These are phyloP conservation scores for Chlorella vulgaris DNA, from an alignment of 139 green algal species.

Conservation along the genomic window DNA sequence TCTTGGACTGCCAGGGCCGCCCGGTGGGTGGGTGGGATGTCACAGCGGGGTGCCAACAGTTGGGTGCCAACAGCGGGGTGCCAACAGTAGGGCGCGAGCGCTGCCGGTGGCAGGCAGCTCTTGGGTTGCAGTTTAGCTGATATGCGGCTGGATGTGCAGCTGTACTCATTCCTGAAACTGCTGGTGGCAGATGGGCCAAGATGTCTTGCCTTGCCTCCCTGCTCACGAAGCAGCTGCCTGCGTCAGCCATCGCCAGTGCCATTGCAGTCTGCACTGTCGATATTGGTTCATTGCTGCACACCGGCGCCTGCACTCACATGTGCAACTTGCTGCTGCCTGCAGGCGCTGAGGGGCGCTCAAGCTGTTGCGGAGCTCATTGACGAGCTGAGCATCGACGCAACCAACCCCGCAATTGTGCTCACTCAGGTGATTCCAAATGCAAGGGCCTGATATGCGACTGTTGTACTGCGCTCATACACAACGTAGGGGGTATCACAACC, in stretches of 20 bases:
- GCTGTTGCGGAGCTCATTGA: constrained; percentile 39
- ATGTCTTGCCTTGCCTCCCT: no score
- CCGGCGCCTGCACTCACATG: no score
- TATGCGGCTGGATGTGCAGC: no score
- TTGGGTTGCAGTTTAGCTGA: no score
- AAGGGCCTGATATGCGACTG: no score
- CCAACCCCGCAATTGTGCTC: constrained; percentile 48
- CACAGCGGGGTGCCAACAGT: not conserved
- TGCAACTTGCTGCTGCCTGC: not conserved
- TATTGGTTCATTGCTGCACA: no score
- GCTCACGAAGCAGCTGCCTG: no score
- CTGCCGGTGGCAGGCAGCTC: not conserved
- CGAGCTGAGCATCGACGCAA: constrained; percentile 39
- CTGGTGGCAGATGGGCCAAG: no score
- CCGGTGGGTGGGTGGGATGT: not conserved
- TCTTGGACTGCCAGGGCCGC: not conserved
- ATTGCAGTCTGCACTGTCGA: not conserved
- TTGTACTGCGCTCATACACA: no score
- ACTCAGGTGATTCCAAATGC: constrained; percentile 28
- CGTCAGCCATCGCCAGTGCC: no score
- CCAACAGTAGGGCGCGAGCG: not conserved
- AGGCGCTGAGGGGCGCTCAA: constrained; percentile 7
- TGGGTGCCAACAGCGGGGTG: not conserved
- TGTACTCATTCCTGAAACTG: no score
- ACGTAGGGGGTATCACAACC: no score